Base-by-base conservation (phyloP, 2,329 filamentous ascomycete species). In the Amphichorda felina region DNA sequence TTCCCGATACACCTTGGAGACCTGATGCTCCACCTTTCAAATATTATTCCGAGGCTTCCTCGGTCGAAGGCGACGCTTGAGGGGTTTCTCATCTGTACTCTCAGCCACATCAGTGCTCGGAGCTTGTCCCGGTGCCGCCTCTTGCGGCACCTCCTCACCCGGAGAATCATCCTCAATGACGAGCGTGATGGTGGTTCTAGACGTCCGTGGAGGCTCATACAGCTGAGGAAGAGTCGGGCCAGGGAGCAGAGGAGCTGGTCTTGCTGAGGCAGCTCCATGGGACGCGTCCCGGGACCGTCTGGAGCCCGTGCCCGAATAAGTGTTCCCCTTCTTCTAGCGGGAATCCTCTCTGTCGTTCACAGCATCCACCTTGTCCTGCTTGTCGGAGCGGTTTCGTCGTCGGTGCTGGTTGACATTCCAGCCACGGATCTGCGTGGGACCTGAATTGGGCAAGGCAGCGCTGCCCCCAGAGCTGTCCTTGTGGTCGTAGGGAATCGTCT, bases 401-500 rank as follows among this genome's bases (percentile, higher is more conserved):
- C 57, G 52, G 37, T 54, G 52, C 40, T 56, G 56, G 38, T 62
- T 62, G 8, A 63, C 57, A 32, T 69, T 71, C 72, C 72, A 76
- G 2, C 71, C 72, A 19, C 72, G 54, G 22, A 76, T 74, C 30
- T 64, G 61, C 10, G 69, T 72, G 1, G 72, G 72, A 0, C 70
- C 72, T 13, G 65, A 68, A 33, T 63, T 64, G 8, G 72, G 72
- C 21, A 73, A 62, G 11, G 70, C 68, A 14, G 63, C 64, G n/a
- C 15, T 14, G 4, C 60, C 59, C 9, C 37, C 37, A 11, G 29
- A 15, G 30, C 72, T 73, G 45, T 76, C 71, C 47, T 75, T 75
- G 47, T 75, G 73, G 15, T 70, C 66, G 42, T 75, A 76, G 26
- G 66, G 68, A 4, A 74, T 70, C 4, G 72, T 73, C 38, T 72